phyloP scores from a whole-genome alignment of 192 early-diverging fungal species.

The Coemansia sp. region DNA sequence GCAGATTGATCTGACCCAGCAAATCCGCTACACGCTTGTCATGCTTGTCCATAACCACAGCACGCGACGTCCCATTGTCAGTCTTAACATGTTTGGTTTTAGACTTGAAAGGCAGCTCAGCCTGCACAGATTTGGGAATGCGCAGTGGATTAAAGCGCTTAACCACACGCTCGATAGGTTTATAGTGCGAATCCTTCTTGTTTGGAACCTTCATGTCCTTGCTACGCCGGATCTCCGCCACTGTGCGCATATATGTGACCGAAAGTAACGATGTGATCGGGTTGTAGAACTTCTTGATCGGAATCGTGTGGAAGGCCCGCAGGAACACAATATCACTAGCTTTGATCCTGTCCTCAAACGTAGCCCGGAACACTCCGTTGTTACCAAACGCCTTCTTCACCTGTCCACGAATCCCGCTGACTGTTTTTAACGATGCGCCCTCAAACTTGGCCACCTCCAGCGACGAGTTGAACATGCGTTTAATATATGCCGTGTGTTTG shows the following conservation, averaged over 20 bases:
- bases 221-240: constrained; percentile 78
- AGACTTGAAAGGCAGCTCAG: constrained; percentile 82
- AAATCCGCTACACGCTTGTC: constrained; percentile 84
- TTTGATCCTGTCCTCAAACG: constrained; percentile 97
- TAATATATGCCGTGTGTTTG: constrained; percentile 97
- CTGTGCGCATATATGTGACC: constrained; percentile 88
- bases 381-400: constrained; percentile 90
- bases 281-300: constrained; percentile 95
- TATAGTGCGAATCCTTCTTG: constrained; percentile 86
- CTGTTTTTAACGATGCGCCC: constrained; percentile 92
- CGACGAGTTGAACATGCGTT: constrained; percentile 95
- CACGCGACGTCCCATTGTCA: constrained; percentile 54
- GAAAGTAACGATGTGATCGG: constrained; percentile 91
- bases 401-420: constrained; percentile 96
- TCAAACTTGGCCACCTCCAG: constrained; percentile 99
- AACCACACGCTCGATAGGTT: constrained; percentile 72
- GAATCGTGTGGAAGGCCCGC: constrained; percentile 94
- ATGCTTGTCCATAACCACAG: constrained; percentile 86
- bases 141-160: constrained; percentile 80
- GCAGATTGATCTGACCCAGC: constrained; percentile 76
- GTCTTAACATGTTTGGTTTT: constrained; percentile 71
- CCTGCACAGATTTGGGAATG: constrained; percentile 78
- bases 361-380: constrained; percentile 91
- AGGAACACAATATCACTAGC: constrained; percentile 98
- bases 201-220: constrained; percentile 63